Conservation (phyloP, 2,329 filamentous ascomycete species). For the Aspergillus fischeri region DNA sequence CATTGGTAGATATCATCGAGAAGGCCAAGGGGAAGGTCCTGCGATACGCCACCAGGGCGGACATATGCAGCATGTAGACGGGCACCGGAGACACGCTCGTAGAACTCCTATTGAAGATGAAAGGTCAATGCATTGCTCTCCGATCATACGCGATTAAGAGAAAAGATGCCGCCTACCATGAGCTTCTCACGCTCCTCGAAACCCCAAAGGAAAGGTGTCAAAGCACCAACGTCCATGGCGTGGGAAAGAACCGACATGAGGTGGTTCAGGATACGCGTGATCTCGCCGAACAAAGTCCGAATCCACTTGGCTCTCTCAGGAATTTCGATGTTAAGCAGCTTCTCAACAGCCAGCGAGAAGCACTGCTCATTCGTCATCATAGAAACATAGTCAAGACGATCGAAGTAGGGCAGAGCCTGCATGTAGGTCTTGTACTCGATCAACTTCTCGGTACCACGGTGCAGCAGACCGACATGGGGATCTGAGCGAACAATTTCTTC, state of each 20-base stretch:
- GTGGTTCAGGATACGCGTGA: slow-evolving; percentile 92
- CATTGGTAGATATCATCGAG: slow-evolving; percentile 99
- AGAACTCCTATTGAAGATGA: slow-evolving; percentile 73
- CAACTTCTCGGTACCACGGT: slow-evolving; percentile 97
- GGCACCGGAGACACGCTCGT: slow-evolving; percentile 96
- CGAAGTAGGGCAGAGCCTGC: slow-evolving; percentile 97
- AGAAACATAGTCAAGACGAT: slow-evolving; percentile 96
- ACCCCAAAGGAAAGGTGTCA: slow-evolving; percentile 98
- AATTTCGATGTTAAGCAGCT: slow-evolving; percentile 94
- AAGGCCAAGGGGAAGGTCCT: slow-evolving; percentile 88
- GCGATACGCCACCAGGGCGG: slow-evolving; percentile 90
- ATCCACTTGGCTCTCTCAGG: slow-evolving; percentile 96
- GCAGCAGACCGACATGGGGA: slow-evolving; percentile 92
- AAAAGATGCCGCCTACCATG: slow-evolving; percentile 64
- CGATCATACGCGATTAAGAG: not conserved
- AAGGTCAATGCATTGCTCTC: slow-evolving; percentile 12
- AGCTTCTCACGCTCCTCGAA: slow-evolving; percentile 99
- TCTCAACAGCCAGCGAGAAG: slow-evolving; percentile 92
- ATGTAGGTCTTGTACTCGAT: slow-evolving; percentile 99
- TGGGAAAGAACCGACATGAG: slow-evolving; percentile 96
- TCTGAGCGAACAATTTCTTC: slow-evolving; percentile 97
- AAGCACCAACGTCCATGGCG: slow-evolving; percentile 96
- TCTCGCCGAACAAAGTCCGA: slow-evolving; percentile 89
- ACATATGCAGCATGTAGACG: slow-evolving; percentile 97
- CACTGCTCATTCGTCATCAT: slow-evolving; percentile 99